Evolutionary conservation across 768 basidiomycete genomes (phyloP), one percentile per base, ranked within the genome.

Genomic region (Amanita rubescens): DNA sequence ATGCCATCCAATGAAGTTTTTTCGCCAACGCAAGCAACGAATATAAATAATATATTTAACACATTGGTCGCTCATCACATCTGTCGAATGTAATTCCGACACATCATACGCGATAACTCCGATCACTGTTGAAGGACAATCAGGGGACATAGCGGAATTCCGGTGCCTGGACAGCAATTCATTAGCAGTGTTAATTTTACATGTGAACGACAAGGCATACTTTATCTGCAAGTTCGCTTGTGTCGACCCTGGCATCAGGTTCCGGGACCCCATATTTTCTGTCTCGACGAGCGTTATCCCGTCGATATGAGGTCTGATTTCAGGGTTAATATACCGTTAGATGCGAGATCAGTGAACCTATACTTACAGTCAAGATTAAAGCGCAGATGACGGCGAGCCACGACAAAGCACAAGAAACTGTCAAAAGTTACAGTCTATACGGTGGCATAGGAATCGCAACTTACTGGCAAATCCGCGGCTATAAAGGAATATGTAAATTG

Each of bases 171-270:
- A 51, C 37, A 35, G 37, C 20, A 41, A 20, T 42, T 1, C 9
- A 42, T 39, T 12, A 39, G 43, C n/a, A n/a, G n/a, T n/a, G n/a
- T 30, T 22, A 12, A 27, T 45, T 6, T 33, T 43, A 15, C 25
- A 7, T 34, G 11, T 14, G 20, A 20, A 33, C 30, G 14, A 7
- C n/a, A n/a, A 19, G 44, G 12, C 17, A 42, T 30, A 85, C 85
- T 71, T 81, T 73, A 60, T 88, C 86, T 1, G 86, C 86, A 6
- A 85, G 63, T 56, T 84, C 77, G 24, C 75, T 71, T 0, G 82
- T 86, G 59, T 88, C 78, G 17, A 87, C 80, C 17, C 68, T 74
- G 6, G 70, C 71, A 54, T 75, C 67, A 7, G 66, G 67, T 48
- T 71, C 65, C 1, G 75, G 76, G 49, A 71, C 72, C 0, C 86